Base-by-base conservation (phyloP, 2,329 filamentous ascomycete genomes). In the Ceratocystis eucalypticola region DNA sequence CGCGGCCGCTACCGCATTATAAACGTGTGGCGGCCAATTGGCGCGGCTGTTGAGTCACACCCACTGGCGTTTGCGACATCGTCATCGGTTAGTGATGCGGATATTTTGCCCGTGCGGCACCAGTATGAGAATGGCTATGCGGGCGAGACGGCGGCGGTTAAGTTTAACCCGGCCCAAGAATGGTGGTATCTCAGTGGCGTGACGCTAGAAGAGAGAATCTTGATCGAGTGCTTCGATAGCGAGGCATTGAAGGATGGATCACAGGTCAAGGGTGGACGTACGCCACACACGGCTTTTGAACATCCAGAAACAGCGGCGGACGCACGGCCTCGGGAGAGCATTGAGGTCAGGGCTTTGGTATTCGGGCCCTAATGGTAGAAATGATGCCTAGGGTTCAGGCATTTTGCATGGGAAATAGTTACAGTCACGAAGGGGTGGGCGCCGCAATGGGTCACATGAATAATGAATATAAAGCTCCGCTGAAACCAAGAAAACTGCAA, bases 101-200 rank as follows among this genome's bases (percentile, higher is more conserved):
- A 92, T 70, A 77, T 94, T 7, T 80, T 92, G 0, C 80, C 84
- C 5, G 82, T 94, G 7, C 84, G 93, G 75, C 88, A 91, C 72
- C 78, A 88, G 17, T 94, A 94, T 71, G 69, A 71, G 2, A 82
- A 84, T 0, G 74, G 83, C 69, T 85, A 89, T 48, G 83, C 77
- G 0, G 90, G 91, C 0, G 84, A 92, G 79, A 93, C 88, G 0
- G 88, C 88, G 1, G 84, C 80, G 0, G 86, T 96, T 62, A 77
- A 77, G 68, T 80, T 84, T 69, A 83, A 85, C 64, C 75, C 80
- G 0, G 74, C 67, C 0, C 89, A 92, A 75, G 77, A 83, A 74
- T 96, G 89, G 88, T 84, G 87, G 72, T 96, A 94, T 72, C 84
- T 88, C 77, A 88, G 85, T 66, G 89, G 89, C 2, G 91, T 94